Evolutionary conservation across 1,284 basidiomycete genomes (phyloP), one percentile per base, ranked within the genome.

Genomic region (Sanghuangporus sanghuang): DNA sequence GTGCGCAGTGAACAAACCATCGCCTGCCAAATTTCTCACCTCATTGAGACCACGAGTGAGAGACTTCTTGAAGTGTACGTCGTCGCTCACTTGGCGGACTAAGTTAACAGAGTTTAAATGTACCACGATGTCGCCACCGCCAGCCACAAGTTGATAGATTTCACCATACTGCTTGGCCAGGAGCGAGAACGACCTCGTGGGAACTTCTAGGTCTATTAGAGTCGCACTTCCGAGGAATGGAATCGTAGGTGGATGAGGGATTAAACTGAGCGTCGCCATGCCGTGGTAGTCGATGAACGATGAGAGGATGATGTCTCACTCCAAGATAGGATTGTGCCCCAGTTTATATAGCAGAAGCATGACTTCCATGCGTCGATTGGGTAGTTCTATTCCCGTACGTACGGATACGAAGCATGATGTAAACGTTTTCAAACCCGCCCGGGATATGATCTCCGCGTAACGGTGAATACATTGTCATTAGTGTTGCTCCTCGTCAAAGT

Each of bases 131-230:
- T 70, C 68, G 0, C 73, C 77, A 77, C 79, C 77, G 36, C 79
- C 66, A 23, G 81, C 62, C 64, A 77, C 71, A 44, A 83, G 73
- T 64, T 76, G 68, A 69, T 76, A 81, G 39, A 82, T 80, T 63
- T 80, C 78, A 38, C 81, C 80, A 67, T 81, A 81, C 59, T 77
- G 75, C 63, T 78, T 73, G 6, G 77, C 73, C 35, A 82, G 75
- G 8, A 78, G 74, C 32, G 65, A 66, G 62, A 79, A 77, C 1
- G 78, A 78, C 42, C 69, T 71, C 21, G 74, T 65, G 0, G 78
- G 78, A n/a, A 79, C 69, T 18, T 79, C 78, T 44, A 66, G 72
- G 61, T 80, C 78, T 53, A 80, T 70, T 6, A 69, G 65, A 0
- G 73, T 71, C 23, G 66, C 68, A 73, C 83, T 81, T n/a, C 81